phyloP scores from a whole-genome alignment of 108 stramenopile species.

The Skeletonema menzelii region DNA sequence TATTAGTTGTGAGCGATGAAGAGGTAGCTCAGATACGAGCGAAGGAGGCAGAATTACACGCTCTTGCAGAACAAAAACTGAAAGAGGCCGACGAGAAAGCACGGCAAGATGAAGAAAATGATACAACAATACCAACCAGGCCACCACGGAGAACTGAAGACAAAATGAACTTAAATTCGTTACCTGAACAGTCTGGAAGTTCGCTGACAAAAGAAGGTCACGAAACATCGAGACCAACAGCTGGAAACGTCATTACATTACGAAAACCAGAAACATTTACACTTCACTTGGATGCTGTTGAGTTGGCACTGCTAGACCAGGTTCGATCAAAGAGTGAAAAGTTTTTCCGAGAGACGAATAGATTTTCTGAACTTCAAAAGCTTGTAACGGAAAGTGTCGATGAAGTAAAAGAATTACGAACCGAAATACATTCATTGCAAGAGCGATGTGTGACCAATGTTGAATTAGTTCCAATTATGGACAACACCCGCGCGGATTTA shows the following conservation, averaged over 20 bases:
- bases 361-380: conserved; percentile 74
- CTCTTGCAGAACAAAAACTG: conserved; percentile 46
- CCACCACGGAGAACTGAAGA: conserved; percentile 11
- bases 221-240: conserved; percentile 35
- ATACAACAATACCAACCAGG: conserved; percentile 10
- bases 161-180: background rate
- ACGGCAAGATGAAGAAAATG: conserved; percentile 35
- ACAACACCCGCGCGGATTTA: conserved; percentile 59
- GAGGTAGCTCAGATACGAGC: conserved; percentile 46
- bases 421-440: conserved; percentile 50
- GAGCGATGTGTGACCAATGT: conserved; percentile 58
- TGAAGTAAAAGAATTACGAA: conserved; percentile 63
- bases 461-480: conserved; percentile 56
- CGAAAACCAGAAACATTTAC: conserved; percentile 71
- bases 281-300: conserved; percentile 73
- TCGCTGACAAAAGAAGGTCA: conserved; percentile 29
- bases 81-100: conserved; percentile 47
- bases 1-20: conserved; percentile 54
- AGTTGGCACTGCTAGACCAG: conserved; percentile 78
- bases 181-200: conserved; percentile 20
- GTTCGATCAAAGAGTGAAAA: conserved; percentile 71
- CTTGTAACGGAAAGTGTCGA: conserved; percentile 62
- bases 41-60: conserved; percentile 42
- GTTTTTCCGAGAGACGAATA: conserved; percentile 88
- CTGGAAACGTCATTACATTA: conserved; percentile 58